A percentile compares a stretch with the other conserved stretches of the same genome.
These are phyloP conservation scores for Cladosporium phlei DNA, from an alignment of 2,329 filamentous ascomycete species.

Conservation along the genomic window DNA sequence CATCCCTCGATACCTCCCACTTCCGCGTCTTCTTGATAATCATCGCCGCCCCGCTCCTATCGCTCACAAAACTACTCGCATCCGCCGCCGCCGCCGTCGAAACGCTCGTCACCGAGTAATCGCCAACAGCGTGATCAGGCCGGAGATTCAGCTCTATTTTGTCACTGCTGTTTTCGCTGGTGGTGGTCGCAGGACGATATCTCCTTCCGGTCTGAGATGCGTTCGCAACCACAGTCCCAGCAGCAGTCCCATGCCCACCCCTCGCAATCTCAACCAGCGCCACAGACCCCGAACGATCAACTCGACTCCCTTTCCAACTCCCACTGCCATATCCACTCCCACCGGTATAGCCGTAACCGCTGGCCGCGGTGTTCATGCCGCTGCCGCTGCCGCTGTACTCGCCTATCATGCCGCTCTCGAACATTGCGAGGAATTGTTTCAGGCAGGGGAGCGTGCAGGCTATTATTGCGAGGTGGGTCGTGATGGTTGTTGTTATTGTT, in stretches of 20 bases:
- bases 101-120: no score
- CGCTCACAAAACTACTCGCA: conserved; percentile 1
- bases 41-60: neutral
- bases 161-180: neutral
- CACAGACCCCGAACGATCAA: no score
- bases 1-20: conserved; percentile 5
- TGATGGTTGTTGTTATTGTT: conserved; percentile 22
- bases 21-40: conserved; percentile 11
- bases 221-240: no score
- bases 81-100: neutral
- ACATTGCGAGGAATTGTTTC: conserved; percentile 27
- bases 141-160: neutral
- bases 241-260: no score
- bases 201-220: no score
- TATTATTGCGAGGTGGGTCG: conserved; percentile 26
- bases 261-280: no score
- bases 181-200: no score
- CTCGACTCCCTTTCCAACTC: neutral
- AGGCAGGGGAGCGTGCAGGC: conserved; percentile 27
- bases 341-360: no score
- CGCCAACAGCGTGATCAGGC: neutral
- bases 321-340: neutral
- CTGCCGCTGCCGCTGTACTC: conserved; percentile 8
- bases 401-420: conserved; percentile 14
- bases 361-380: conserved; percentile 6